These are phyloP conservation scores for Dendrobium officinale DNA, from an alignment of 106 monocot genomes.

Conservation along the genomic window DNA sequence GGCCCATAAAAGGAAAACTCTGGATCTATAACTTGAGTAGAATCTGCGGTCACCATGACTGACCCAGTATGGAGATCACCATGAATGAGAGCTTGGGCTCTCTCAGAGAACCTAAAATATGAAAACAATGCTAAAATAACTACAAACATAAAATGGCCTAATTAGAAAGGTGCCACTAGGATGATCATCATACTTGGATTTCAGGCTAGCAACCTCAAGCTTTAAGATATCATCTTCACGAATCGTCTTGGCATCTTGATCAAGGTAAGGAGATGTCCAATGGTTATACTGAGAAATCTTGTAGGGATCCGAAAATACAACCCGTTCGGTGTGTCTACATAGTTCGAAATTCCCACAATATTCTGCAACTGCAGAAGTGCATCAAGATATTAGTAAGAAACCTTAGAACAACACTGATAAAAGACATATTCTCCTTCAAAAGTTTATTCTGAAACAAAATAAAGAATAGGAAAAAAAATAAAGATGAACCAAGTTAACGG, in stretches of 20 bases:
- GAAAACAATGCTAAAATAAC: neutral
- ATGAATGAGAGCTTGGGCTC: conserved; percentile 93
- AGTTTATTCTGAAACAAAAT: neutral
- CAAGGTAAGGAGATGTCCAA: conserved; percentile 91
- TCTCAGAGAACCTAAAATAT: conserved; percentile 84
- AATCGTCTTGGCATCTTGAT: conserved; percentile 64
- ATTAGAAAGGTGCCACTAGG: neutral
- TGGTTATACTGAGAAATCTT: conserved; percentile 47
- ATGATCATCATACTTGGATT: conserved; percentile 57
- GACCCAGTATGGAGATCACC: conserved; percentile 98
- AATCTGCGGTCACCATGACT: conserved; percentile 81
- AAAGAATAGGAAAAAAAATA: neutral
- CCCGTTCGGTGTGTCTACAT: conserved; percentile 93
- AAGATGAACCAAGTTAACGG: neutral
- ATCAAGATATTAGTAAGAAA: neutral
- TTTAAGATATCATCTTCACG: conserved; percentile 66
- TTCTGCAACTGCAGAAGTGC: conserved; percentile 64
- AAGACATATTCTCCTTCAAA: neutral
- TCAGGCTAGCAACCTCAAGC: conserved; percentile 79
- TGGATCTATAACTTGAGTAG: conserved; percentile 94
- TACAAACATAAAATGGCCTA: neutral
- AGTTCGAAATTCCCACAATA: conserved; percentile 91
- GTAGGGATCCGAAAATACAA: conserved; percentile 93
- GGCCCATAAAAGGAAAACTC: conserved; percentile 98
- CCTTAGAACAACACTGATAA: neutral